Percentiles rank a stretch among this genome's conserved stretches.
phyloP scores from a whole-genome alignment of 1,284 basidiomycete genomes.

The Hymenochaete sp. region DNA sequence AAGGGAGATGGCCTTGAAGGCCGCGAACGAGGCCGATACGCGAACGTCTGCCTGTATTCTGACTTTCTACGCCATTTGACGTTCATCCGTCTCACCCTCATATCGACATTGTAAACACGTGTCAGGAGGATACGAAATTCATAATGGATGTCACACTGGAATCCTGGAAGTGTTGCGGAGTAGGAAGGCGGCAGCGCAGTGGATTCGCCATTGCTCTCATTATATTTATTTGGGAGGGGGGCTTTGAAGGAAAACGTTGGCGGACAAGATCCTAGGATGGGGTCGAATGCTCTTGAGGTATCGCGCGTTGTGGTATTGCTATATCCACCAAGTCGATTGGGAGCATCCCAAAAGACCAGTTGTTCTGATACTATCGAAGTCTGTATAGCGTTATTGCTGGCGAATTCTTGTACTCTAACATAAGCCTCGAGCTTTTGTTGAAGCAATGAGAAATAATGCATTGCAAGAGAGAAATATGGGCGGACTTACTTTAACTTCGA shows the following conservation, averaged over 20 bases:
- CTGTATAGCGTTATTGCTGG: conserved; percentile 4
- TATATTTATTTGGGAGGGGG: conserved; percentile 10
- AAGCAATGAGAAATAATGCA: neutral
- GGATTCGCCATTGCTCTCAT: conserved; percentile 5
- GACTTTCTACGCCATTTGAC: conserved; percentile 11
- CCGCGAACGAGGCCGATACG: conserved; percentile 11
- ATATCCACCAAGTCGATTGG: conserved; percentile 7
- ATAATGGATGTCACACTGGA: conserved; percentile 12
- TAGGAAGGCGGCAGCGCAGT: conserved; percentile 14
- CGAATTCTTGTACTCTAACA: conserved; percentile 11
- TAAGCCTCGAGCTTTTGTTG: conserved; percentile 13
- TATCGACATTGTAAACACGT: conserved; percentile 6
- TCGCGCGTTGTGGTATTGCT: neutral
- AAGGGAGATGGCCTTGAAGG: conserved; percentile 11
- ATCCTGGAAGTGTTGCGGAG: conserved; percentile 10
- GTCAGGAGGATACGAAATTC: conserved; percentile 8
- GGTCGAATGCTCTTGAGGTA: neutral
- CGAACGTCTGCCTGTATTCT: conserved; percentile 8
- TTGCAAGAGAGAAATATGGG: neutral
- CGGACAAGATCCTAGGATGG: conserved; percentile 9
- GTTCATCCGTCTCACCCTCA: conserved; percentile 1
- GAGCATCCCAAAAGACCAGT: conserved; percentile 14
- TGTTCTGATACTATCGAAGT: conserved; percentile 12
- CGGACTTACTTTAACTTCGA: conserved; percentile 13
- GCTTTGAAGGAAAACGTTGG: conserved; percentile 10